Conservation (phyloP, 2,329 filamentous ascomycete species). For the Podosphaera xanthii region DNA sequence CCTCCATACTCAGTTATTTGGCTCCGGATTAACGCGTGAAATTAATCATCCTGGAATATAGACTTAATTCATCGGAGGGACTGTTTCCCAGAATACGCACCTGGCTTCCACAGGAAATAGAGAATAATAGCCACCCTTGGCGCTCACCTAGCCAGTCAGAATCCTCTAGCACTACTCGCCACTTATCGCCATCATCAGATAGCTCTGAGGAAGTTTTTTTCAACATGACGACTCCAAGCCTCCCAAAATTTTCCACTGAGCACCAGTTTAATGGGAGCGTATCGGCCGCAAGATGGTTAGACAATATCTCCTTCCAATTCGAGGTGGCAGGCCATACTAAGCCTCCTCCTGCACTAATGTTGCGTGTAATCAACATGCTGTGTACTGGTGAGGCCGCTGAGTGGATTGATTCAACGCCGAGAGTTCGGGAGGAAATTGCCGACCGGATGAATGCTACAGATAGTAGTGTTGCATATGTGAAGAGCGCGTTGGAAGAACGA, state of each 20-base stretch:
- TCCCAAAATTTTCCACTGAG: neutral
- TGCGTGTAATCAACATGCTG: neutral
- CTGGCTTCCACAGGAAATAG: too few relatives aligned
- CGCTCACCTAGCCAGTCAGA: too few relatives aligned
- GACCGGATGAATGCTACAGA: neutral
- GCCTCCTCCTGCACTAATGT: neutral
- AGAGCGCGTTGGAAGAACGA: neutral
- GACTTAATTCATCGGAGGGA: too few relatives aligned
- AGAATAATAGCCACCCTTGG: too few relatives aligned
- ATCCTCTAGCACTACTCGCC: too few relatives aligned
- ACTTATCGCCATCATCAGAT: too few relatives aligned
- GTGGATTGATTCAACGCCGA: neutral
- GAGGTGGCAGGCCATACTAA: neutral
- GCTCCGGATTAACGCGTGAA: too few relatives aligned
- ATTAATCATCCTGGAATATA: too few relatives aligned
- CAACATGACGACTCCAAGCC: neutral
- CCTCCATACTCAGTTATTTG: too few relatives aligned
- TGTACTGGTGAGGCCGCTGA: neutral
- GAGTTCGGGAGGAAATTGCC: neutral
- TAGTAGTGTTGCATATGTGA: neutral
- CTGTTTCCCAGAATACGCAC: too few relatives aligned
- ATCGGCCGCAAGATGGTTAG: neutral
- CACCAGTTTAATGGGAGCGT: neutral
- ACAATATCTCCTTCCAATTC: neutral
- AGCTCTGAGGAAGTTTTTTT: too few relatives aligned